These are phyloP conservation scores for Orbilia oligospora DNA, from an alignment of 2,329 filamentous ascomycete genomes.

Conservation along the genomic window DNA sequence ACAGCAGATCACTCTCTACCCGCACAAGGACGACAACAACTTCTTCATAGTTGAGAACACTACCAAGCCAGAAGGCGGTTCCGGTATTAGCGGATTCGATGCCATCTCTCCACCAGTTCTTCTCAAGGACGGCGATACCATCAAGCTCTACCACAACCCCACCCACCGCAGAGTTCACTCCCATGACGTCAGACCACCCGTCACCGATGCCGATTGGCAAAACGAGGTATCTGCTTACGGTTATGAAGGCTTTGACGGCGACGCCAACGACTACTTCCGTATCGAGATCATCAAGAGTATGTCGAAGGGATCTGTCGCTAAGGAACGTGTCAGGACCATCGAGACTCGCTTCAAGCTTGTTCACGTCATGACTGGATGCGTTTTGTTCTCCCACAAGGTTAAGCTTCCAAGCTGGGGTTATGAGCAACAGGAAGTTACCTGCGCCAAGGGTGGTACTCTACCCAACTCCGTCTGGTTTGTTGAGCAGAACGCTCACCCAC, in stretches of 20 bases:
- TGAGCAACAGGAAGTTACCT: constrained; percentile 99
- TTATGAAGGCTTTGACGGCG: constrained; percentile 95
- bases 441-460: constrained; percentile 88
- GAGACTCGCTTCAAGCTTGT: constrained; percentile 96
- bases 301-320: constrained; percentile 83
- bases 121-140: constrained; percentile 82
- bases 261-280: constrained; percentile 96
- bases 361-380: constrained; percentile 96
- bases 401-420: constrained; percentile 98
- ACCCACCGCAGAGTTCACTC: constrained; percentile 94
- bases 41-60: constrained; percentile 94
- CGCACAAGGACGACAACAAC: constrained; percentile 99
- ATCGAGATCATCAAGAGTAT: constrained; percentile 93
- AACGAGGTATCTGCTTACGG: constrained; percentile 97
- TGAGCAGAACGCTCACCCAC: constrained; percentile 88
- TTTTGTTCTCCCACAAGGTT: constrained; percentile 97
- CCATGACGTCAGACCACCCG: constrained; percentile 88
- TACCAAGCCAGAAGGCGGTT: constrained; percentile 77
- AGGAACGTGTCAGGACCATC: constrained; percentile 89
- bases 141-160: constrained; percentile 85
- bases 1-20: constrained; percentile 97
- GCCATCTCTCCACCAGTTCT: constrained; percentile 74
- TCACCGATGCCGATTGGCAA: constrained; percentile 92
- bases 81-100: constrained; percentile 63
- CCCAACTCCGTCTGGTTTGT: constrained; percentile 99